Conservation (phyloP, 805 yeast species). For the Sugiyamaella valdiviana region DNA sequence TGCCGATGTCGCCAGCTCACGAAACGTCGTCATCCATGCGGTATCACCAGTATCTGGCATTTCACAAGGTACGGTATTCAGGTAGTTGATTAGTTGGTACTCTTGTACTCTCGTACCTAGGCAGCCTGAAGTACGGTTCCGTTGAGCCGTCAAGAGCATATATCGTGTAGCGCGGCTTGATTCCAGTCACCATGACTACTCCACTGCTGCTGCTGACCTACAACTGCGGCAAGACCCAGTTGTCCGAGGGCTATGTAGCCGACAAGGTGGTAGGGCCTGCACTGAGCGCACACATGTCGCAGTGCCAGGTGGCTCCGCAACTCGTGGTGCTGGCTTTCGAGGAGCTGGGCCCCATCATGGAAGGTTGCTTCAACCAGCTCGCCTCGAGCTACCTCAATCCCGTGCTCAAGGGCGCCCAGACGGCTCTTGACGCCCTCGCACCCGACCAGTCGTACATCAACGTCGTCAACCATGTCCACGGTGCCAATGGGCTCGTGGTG, state of each 20-base stretch:
- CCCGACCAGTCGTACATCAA: constrained; percentile 7
- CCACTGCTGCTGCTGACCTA: constrained; percentile 22
- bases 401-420: constrained; percentile 23
- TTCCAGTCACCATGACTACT: background rate
- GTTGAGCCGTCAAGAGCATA: too few relatives aligned
- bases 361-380: constrained; percentile 25
- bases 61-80: too few relatives aligned
- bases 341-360: constrained; percentile 33
- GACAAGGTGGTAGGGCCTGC: constrained; percentile 6
- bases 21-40: too few relatives aligned
- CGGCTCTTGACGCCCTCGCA: constrained; percentile 12
- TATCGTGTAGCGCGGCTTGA: too few relatives aligned
- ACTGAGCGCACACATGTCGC: constrained; percentile 2
- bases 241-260: constrained; percentile 10
- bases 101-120: too few relatives aligned
- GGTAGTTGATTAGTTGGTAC: too few relatives aligned
- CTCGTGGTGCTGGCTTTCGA: constrained; percentile 32
- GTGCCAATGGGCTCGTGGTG: constrained; percentile 29
- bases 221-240: constrained; percentile 26
- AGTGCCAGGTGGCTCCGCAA: constrained; percentile 11
- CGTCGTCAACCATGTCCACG: constrained; percentile 21
- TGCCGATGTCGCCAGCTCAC: too few relatives aligned
- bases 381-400: constrained; percentile 23
- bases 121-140: too few relatives aligned
- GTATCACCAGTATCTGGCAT: too few relatives aligned